Base-by-base conservation (phyloP, 805 yeast genomes). In the Ogataea trehaloabstinens region DNA sequence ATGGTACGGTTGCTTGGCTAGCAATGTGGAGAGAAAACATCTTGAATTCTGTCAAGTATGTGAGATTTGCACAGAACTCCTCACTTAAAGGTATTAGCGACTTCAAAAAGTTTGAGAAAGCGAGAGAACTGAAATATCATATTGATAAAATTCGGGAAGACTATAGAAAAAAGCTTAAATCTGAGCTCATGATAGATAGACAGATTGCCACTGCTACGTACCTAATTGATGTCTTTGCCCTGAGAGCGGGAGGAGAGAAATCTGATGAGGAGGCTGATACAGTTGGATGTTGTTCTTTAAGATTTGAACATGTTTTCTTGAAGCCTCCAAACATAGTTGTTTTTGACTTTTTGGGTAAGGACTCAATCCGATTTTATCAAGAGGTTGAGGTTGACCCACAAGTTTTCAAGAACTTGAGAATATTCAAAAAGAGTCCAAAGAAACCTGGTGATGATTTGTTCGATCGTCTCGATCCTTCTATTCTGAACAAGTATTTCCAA, bases 171-270 rank as follows among this genome's bases (percentile, higher is more conserved):
- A 76, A 82, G 61, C 66, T 91, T 45, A 85, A 82, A 52, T 82
- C 85, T 48, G 78, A 76, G 46, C 60, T 83, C 25, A 91, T 87
- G 95, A 73, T 78, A 36, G 87, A 85, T 38, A 74, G 98, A 46
- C 98, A 91, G 65, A 76, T 89, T 54, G 97, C 97, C 5, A 87
- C 93, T 1, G 96, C 96, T 3, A 87, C 91, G 34, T 91, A 91
- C 62, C 72, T 91, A 34, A 90, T 91, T 56, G 98, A 91, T 67
- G 80, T 83, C 3, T 82, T 91, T 55, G 98, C 98, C 0, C 73
- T 91, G 48, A 85, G 98, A 82, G 97, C 97, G 1, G 97, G 97
- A 60, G 96, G 97, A 53, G 97, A 91, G 63, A 91, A 91, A 61
- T 84, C 91, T 8, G 98, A 91, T 3, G 98, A 91, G 51, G 97